These are phyloP conservation scores for Massariosphaeria phaeospora DNA, from an alignment of 495 filamentous ascomycete genomes.

Conservation along the genomic window DNA sequence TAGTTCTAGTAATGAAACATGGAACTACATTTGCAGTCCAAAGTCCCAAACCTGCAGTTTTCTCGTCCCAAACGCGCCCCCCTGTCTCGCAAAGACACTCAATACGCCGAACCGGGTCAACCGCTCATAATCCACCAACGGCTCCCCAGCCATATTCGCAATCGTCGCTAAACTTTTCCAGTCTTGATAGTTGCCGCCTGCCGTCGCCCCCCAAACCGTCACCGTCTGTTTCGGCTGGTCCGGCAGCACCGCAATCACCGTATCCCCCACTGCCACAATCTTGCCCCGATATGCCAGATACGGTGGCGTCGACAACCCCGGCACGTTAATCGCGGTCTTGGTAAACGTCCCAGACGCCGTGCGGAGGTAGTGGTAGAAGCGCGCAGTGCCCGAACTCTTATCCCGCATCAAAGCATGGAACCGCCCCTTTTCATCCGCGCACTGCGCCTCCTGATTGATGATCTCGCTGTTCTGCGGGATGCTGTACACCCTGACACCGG, in stretches of 20 bases:
- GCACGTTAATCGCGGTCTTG: slow-evolving; percentile 19
- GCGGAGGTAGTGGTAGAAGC: slow-evolving; percentile 19
- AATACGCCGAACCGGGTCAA: slow-evolving; percentile 2
- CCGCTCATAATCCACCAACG: slow-evolving; percentile 15
- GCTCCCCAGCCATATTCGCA: slow-evolving; percentile 20
- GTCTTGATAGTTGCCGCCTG: slow-evolving; percentile 10
- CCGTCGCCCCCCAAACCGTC: slow-evolving; percentile 14
- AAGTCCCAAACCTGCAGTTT: slow-evolving; percentile 25
- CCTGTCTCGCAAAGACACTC: slow-evolving; percentile 22
- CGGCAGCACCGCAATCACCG: slow-evolving; percentile 11
- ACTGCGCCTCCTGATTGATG: slow-evolving; percentile 23
- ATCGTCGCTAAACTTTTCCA: slow-evolving; percentile 20
- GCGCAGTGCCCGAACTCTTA: slow-evolving; percentile 15
- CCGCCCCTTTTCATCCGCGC: slow-evolving; percentile 9
- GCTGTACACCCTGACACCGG: slow-evolving; percentile 13
- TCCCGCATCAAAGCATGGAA: slow-evolving; percentile 24
- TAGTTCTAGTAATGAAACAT: no score
- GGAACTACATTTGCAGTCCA: slow-evolving; percentile 4
- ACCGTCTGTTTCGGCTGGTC: slow-evolving; percentile 15
- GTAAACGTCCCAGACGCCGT: slow-evolving; percentile 7
- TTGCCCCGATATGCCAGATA: slow-evolving; percentile 16
- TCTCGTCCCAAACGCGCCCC: slow-evolving; percentile 12
- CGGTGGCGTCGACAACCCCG: slow-evolving; percentile 12
- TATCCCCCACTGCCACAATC: slow-evolving; percentile 6
- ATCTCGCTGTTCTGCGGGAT: slow-evolving; percentile 22